Base-by-base conservation (phyloP, 495 filamentous ascomycete species). In the Penicillium maclennaniae region DNA sequence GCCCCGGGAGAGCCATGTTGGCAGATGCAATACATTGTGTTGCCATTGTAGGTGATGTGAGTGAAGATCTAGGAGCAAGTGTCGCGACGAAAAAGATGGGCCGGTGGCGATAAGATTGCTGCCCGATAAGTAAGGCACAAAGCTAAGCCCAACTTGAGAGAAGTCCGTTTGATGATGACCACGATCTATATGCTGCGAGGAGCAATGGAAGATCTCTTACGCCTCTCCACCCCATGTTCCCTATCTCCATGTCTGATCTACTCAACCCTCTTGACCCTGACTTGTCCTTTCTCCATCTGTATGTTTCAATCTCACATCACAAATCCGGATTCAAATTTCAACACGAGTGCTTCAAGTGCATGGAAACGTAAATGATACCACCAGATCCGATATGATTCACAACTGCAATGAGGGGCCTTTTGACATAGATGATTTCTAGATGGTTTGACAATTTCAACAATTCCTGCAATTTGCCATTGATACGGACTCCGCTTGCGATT, bases 1-100 rank as follows among this genome's bases (percentile, higher is more conserved):
- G 26, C 0, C 45, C 53, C 12, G 67, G 54, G 5, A 71, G 37
- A 3, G 65, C 59, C 51, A 68, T 19, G 12, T 39, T 63, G 4
- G 68, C 56, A 1, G 70, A 65, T 0, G 55, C 51, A 27, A 54
- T 48, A 36, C 68, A 71, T 20, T 54, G 45, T 8, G 47, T 28
- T 1, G 43, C 45, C 68, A 69, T 71, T 15, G 3, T 48, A 26
- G 6, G 17, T n/a, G 10, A 41, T 12, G 10, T 42, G 1, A 49
- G 9, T 19, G 34, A 17, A 14, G 27, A 10, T 23, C 14, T 20
- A 36, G 28, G 38, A 39, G 17, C 17, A 20, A 44, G 37, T n/a
- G 12, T 48, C 25, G 37, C 3, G 44, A 38, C 25, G 45, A 47
- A 45, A 50, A 10, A 20, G 47, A 55, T 55, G 54, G 41, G 42